Conservation (phyloP, 148 eudicot genomes). For the Tetragonia tetragonoides region DNA sequence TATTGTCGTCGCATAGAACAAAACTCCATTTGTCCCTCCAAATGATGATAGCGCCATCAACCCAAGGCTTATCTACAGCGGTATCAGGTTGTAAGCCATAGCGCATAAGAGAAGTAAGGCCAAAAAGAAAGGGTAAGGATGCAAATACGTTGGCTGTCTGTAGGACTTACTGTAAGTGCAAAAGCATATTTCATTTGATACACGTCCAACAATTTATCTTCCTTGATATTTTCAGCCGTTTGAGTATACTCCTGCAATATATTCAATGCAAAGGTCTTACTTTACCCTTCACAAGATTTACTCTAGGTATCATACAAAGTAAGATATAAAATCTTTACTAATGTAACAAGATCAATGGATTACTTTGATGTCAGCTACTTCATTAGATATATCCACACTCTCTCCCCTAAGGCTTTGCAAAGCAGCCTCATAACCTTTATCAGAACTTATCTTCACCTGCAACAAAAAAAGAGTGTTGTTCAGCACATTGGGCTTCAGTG, state of each 20-base stretch:
- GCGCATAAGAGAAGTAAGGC: not conserved
- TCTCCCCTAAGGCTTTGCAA: constrained; percentile 58
- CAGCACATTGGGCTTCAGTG: not conserved
- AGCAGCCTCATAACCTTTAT: constrained; percentile 39
- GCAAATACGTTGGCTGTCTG: not conserved
- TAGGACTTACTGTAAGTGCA: constrained; percentile 40
- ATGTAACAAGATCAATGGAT: not conserved
- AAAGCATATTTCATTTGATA: constrained; percentile 50
- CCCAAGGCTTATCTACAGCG: constrained; percentile 52
- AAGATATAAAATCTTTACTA: not conserved
- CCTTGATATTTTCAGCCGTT: constrained; percentile 30
- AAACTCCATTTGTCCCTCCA: constrained; percentile 54
- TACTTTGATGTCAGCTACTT: constrained; percentile 69
- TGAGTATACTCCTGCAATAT: constrained; percentile 41
- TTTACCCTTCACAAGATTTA: not conserved
- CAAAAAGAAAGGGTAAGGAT: not conserved
- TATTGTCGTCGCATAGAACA: constrained; percentile 49
- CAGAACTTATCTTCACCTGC: constrained; percentile 57
- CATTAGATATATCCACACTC: constrained; percentile 43
- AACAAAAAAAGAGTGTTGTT: not conserved
- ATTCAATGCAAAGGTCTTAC: not conserved
- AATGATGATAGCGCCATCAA: constrained; percentile 43
- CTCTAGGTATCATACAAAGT: not conserved
- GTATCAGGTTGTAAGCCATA: not conserved
- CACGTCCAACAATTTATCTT: constrained; percentile 34